Conservation (phyloP, 257 asterid genomes). For the Coffea eugenioides region DNA sequence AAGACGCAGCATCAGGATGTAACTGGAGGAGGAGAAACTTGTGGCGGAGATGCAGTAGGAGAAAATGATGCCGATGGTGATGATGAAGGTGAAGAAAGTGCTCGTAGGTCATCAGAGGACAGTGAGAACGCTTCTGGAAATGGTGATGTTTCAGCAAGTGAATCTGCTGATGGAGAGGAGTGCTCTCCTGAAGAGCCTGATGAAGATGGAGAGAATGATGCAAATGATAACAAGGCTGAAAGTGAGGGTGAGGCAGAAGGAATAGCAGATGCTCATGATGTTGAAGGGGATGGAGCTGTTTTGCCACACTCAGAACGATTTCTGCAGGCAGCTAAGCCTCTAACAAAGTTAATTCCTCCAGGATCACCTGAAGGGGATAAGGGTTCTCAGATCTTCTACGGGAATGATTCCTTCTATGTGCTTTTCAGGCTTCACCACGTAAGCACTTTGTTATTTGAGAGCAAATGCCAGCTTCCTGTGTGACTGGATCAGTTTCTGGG, state of each 20-base stretch:
- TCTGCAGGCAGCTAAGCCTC: conserved; percentile 62
- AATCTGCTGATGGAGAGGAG: conserved; percentile 77
- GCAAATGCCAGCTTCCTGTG: not conserved
- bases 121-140: conserved; percentile 77
- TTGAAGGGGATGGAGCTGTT: conserved; percentile 43
- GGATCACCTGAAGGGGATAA: conserved; percentile 42
- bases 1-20: conserved; percentile 28
- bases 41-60: conserved; percentile 36
- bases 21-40: conserved; percentile 30
- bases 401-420: conserved; percentile 80
- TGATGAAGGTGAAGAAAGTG: conserved; percentile 63
- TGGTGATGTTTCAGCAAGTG: conserved; percentile 64
- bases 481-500: conserved; percentile 13
- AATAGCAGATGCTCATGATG: conserved; percentile 46
- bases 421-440: conserved; percentile 92
- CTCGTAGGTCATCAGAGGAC: conserved; percentile 62
- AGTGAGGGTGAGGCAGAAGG: conserved; percentile 82
- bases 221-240: conserved; percentile 58
- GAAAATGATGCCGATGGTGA: conserved; percentile 51
- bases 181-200: conserved; percentile 60
- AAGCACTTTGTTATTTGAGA: conserved; percentile 16
- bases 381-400: conserved; percentile 58
- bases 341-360: conserved; percentile 39
- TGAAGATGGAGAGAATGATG: conserved; percentile 58
- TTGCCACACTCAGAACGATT: conserved; percentile 42